Evolutionary conservation across 148 eudicot species (phyloP).

Genomic region (Diospyros kaki): DNA sequence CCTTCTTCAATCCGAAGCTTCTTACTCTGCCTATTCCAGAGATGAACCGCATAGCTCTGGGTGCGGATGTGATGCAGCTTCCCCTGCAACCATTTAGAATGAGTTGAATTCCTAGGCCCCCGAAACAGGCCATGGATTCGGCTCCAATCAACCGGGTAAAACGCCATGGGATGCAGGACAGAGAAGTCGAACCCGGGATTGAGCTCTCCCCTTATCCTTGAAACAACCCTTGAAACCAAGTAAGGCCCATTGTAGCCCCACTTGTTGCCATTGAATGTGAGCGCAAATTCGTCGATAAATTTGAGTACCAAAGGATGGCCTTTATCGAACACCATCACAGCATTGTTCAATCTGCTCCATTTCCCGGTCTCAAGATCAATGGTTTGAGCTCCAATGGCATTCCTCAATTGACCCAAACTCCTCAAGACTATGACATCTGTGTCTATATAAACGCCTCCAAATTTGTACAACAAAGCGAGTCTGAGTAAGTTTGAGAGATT

Average conservation of each 20-base stretch:
- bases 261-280: conserved; percentile 70
- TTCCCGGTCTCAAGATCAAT: conserved; percentile 44
- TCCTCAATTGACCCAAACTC: conserved; percentile 41
- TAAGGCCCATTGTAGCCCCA: conserved; percentile 93
- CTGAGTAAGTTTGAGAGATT: conserved; percentile 78
- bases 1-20: conserved; percentile 44
- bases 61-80: conserved; percentile 43
- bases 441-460: conserved; percentile 77
- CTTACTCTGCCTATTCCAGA: conserved; percentile 81
- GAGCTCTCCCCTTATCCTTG: conserved; percentile 18
- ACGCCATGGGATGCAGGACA: conserved; percentile 55
- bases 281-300: conserved; percentile 73
- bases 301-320: conserved; percentile 57
- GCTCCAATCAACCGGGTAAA: conserved; percentile 71
- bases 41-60: conserved; percentile 56
- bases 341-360: conserved; percentile 80
- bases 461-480: conserved; percentile 58
- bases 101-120: conserved; percentile 34
- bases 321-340: conserved; percentile 70
- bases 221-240: conserved; percentile 71
- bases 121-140: conserved; percentile 38
- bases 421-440: conserved; percentile 68
- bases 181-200: conserved; percentile 31
- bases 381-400: conserved; percentile 72
- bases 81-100: conserved; percentile 39